These are phyloP conservation scores for Periconia sp. DNA, from an alignment of 2,329 filamentous ascomycete species.

Conservation along the genomic window DNA sequence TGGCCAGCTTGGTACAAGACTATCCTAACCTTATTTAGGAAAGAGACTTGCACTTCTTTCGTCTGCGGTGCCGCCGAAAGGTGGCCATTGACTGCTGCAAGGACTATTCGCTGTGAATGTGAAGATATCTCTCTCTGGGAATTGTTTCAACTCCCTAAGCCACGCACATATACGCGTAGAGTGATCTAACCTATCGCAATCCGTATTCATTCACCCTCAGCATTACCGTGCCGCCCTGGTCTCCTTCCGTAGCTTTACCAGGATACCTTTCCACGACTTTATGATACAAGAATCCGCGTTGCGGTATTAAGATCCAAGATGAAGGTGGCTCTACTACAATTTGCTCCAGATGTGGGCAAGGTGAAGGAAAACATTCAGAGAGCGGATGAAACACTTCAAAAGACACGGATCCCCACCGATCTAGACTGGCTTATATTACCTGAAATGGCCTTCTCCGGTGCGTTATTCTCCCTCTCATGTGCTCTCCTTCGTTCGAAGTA, in stretches of 20 bases:
- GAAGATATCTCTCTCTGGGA: neutral
- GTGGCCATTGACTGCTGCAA: neutral
- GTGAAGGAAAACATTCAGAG: slow-evolving; percentile 69
- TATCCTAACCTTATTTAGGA: slow-evolving; percentile 13
- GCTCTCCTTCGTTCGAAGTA: neutral
- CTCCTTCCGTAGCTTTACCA: neutral
- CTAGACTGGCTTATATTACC: slow-evolving; percentile 74
- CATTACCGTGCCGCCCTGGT: neutral
- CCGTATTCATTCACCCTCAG: neutral
- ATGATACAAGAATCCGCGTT: neutral
- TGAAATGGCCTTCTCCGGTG: slow-evolving; percentile 75
- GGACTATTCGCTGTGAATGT: neutral
- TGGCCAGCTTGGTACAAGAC: slow-evolving; percentile 9
- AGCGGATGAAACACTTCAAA: slow-evolving; percentile 65
- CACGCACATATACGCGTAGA: neutral
- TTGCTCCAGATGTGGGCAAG: slow-evolving; percentile 70
- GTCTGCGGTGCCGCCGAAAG: neutral
- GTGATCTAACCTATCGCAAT: neutral
- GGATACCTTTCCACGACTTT: neutral
- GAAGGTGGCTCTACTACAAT: slow-evolving; percentile 72
- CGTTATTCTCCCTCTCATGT: neutral
- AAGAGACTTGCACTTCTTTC: slow-evolving; percentile 8
- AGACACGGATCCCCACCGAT: slow-evolving; percentile 44
- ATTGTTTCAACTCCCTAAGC: neutral
- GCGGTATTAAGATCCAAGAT: slow-evolving; percentile 45